A percentile compares a stretch with the other conserved stretches of the same genome.
These are phyloP conservation scores for Neocallimastix lanati DNA, from an alignment of 192 early-diverging fungal genomes.

Conservation along the genomic window DNA sequence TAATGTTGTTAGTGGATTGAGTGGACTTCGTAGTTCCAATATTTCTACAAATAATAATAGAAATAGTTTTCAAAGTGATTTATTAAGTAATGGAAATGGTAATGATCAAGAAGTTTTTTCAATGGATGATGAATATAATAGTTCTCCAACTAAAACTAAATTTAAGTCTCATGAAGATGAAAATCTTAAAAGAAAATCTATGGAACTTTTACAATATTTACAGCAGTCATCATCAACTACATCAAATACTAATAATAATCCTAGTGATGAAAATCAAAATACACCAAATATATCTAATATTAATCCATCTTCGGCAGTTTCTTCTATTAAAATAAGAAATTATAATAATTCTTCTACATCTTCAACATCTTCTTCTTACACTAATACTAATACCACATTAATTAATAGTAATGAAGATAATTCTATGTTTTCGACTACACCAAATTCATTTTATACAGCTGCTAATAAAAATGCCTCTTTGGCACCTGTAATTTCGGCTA, in stretches of 20 bases:
- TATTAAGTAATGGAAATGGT: no score
- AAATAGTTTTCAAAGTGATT: not conserved
- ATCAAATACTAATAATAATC: not conserved
- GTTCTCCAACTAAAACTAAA: not conserved
- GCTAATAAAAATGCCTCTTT: not conserved
- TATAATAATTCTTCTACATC: not conserved
- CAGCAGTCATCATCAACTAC: not conserved
- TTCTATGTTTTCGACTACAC: not conserved
- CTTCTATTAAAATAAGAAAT: not conserved
- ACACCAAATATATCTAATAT: not conserved
- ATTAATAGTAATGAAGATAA: not conserved
- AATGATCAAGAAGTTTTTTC: not conserved
- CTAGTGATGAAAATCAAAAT: not conserved
- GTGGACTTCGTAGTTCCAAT: not conserved
- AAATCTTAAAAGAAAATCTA: not conserved
- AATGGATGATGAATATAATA: not conserved
- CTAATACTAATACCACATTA: not conserved
- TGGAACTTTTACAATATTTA: not conserved
- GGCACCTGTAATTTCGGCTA: not conserved
- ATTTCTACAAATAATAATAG: not conserved
- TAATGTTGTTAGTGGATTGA: not conserved
- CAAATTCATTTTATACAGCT: not conserved
- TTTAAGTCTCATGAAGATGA: not conserved
- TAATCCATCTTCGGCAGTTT: not conserved
- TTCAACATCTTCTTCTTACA: not conserved